Evolutionary conservation across 345 rosid genomes (phyloP).

Genomic region (Populus euphratica): DNA sequence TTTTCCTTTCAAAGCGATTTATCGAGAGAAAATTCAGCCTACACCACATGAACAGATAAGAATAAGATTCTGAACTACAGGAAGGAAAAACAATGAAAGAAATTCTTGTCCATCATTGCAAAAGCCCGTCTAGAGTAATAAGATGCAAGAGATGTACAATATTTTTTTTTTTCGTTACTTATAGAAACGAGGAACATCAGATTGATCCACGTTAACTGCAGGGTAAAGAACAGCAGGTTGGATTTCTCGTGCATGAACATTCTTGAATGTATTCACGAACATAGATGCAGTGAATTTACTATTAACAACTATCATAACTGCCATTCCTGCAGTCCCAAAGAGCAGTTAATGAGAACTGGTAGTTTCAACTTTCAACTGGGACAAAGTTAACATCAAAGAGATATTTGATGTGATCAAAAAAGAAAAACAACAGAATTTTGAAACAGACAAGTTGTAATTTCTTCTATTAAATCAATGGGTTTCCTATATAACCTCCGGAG

Average conservation of each 20-base stretch:
- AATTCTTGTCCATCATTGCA: not conserved
- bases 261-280: constrained; percentile 78
- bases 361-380: not conserved
- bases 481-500: constrained; percentile 74
- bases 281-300: constrained; percentile 81
- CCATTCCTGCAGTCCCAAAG: constrained; percentile 60
- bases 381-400: not conserved
- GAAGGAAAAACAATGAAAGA: not conserved
- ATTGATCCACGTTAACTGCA: constrained; percentile 80
- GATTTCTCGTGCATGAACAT: constrained; percentile 63
- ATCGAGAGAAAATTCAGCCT: constrained; percentile 82
- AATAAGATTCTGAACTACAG: constrained; percentile 3
- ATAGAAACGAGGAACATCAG: constrained; percentile 45
- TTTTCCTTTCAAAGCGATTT: constrained; percentile 54
- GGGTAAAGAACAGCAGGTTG: constrained; percentile 82
- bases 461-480: constrained; percentile 81
- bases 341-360: not conserved
- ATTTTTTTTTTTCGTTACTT: constrained; percentile 44
- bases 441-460: constrained; percentile 67
- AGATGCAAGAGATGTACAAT: constrained; percentile 34
- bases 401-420: not conserved
- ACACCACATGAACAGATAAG: constrained; percentile 18
- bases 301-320: constrained; percentile 82
- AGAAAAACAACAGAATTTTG: not conserved
- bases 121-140: constrained; percentile 9